A percentile compares a stretch with the other conserved stretches of the same genome.
Evolutionary conservation across 805 yeast genomes (phyloP).

Genomic region (Kazachstania viticola): DNA sequence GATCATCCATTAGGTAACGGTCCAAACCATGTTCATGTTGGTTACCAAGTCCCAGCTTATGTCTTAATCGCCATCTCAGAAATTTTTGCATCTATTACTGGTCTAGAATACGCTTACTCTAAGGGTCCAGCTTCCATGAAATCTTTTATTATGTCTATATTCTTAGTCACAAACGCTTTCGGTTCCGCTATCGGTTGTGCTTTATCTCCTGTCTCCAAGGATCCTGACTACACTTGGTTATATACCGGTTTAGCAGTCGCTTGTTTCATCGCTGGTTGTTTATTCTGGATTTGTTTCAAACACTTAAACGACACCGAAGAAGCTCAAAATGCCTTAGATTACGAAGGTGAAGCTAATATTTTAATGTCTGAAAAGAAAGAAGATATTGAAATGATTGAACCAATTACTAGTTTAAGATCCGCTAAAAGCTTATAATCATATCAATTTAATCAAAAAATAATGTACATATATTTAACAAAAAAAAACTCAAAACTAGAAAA

Average conservation of each 20-base stretch:
- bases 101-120: slow-evolving; percentile 74
- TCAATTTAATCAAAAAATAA: no score
- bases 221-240: slow-evolving; percentile 64
- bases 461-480: no score
- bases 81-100: slow-evolving; percentile 70
- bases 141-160: slow-evolving; percentile 36
- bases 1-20: slow-evolving; percentile 38
- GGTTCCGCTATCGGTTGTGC: slow-evolving; percentile 74
- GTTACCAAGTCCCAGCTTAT: slow-evolving; percentile 56
- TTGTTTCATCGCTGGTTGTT: slow-evolving; percentile 44
- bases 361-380: slow-evolving; percentile 2
- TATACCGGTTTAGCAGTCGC: slow-evolving; percentile 53
- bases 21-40: slow-evolving; percentile 43
- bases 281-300: slow-evolving; percentile 51
- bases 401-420: slow-evolving; percentile 1
- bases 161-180: slow-evolving; percentile 60
- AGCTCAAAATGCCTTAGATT: slow-evolving; percentile 42
- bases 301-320: slow-evolving; percentile 47
- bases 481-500: no score
- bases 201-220: slow-evolving; percentile 49
- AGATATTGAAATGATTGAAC: slow-evolving; percentile 4
- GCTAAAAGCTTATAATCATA: slow-evolving; percentile 2
- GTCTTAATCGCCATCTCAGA: slow-evolving; percentile 64
- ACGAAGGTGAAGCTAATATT: slow-evolving; percentile 11
- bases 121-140: slow-evolving; percentile 58